Base-by-base conservation (phyloP, 768 basidiomycete genomes). In the Wakefieldia striispora region DNA sequence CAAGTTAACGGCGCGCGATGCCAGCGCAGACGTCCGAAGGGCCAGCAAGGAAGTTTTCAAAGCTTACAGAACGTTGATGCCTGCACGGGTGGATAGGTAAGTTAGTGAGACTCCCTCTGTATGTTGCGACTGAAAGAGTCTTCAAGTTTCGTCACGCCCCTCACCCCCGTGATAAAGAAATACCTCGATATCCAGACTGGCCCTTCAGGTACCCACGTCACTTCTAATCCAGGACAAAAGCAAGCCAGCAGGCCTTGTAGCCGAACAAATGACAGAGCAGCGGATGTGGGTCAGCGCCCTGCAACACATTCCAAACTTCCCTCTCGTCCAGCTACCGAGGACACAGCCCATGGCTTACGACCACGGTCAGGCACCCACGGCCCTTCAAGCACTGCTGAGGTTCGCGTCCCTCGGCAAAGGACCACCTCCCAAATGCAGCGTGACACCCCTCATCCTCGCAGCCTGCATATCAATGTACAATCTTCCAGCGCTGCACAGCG, bases 91-190 rank as follows among this genome's bases (percentile, higher is more conserved):
- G 4, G 80, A 84, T 23, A 78, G 70, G 91, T 91, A 60, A 11
- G 76, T 65, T 5, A 19, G 48, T 16, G 8, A 45, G 11, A 12
- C 14, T 26, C 26, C 26, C 58, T 53, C 33, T 17, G 12, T n/a
- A 31, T 38, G 14, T 45, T 24, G 27, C 7, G 47, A 41, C 50
- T 59, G 40, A 64, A 12, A 33, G 14, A 39, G 6, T 34, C 39
- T 24, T 45, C 16, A 52, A 93, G 91, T 43, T 94, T 93, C 59
- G 75, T 78, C 16, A 74, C 73, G 4, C 88, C 88, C 13, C 74
- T 94, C 12, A 83, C 86, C 6, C 90, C 91, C 1, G 84, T 81
- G 3, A 82, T 82, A 34, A 84, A 80, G 58, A 90, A 87, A 67
- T 89, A 89, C 60, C 77, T 92, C 3, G 82, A 84, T 50, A 76